Evolutionary conservation across 768 basidiomycete species (phyloP), one percentile per base, ranked within the genome.

Genomic region (Mycena filopes): DNA sequence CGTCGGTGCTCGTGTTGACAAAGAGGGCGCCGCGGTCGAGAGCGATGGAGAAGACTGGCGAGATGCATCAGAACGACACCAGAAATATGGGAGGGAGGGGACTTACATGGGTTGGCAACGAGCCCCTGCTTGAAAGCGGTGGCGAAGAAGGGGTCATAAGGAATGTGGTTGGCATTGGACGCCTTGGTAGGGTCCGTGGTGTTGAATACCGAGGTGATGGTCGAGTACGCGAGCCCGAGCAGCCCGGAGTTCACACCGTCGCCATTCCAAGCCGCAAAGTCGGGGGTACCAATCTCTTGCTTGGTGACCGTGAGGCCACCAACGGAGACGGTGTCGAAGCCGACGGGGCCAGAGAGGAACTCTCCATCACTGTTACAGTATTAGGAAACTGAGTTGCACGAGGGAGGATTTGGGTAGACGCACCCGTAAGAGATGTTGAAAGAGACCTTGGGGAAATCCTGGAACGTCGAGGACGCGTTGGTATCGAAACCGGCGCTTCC

Each of bases 1-100:
- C 48, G 40, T 70, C 68, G 5, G 26, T 31, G 16, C 41, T 50
- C 0, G 61, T 38, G 38, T 66, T 64, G 10, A 26, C 58, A 12
- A 33, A 33, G 50, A 64, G 54, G 13, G 56, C 45, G 26, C 70
- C 70, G 13, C 73, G 67, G 57, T 72, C 61, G 38, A 74, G 64
- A 11, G 73, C 69, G n/a, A 74, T 55, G 28, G 73, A 74, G 31
- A 74, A 72, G 55, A 54, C 73, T 74, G 50, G 10, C 33, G 46
- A 41, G 20, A 55, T 29, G 36, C 10, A n/a, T 55, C 15, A 55
- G 41, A 45, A 25, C 45, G 16, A 21, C 6, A 55, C 15, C 36
- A 7, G 23, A 11, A 40, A 7, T 3, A 10, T 13, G 13, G 38
- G n/a, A n/a, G n/a, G 29, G 12, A 26, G 9, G n/a, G 15, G 20